phyloP scores from a whole-genome alignment of 108 stramenopile species.

The Cyclostephanos invisitatus region DNA sequence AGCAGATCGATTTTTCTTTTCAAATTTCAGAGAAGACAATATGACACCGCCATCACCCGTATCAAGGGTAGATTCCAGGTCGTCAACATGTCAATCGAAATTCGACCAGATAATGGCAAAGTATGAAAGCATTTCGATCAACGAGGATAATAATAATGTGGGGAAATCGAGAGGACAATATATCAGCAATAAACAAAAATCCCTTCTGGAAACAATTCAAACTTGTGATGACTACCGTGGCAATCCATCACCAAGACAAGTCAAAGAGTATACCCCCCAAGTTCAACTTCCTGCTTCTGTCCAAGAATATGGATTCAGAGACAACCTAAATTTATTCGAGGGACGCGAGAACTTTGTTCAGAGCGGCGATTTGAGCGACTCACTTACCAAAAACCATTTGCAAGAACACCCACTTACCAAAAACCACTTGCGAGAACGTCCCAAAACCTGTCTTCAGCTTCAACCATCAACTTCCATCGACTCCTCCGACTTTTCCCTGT shows the following conservation, averaged over 20 bases:
- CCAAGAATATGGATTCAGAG: background rate
- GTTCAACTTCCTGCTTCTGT: background rate
- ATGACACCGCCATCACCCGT: background rate
- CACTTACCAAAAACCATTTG: background rate
- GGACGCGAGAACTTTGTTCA: background rate
- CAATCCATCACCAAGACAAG: background rate
- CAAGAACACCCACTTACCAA: background rate
- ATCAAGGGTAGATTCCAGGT: background rate
- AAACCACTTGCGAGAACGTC: background rate
- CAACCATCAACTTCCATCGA: background rate
- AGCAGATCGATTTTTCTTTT: background rate
- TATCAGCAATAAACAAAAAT: background rate
- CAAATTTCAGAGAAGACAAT: background rate
- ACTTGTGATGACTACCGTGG: background rate
- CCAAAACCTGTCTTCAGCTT: background rate
- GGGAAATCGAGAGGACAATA: conserved; percentile 2
- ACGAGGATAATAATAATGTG: background rate
- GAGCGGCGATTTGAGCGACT: background rate
- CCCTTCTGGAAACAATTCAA: background rate
- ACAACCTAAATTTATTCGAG: background rate
- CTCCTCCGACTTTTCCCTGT: background rate
- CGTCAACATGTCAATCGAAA: background rate
- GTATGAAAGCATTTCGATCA: conserved; percentile 11
- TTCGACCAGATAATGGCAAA: conserved; percentile 31
- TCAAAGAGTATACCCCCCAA: background rate